These are phyloP conservation scores for Lumnitzera littorea DNA, from an alignment of 345 rosid genomes.

Conservation along the genomic window DNA sequence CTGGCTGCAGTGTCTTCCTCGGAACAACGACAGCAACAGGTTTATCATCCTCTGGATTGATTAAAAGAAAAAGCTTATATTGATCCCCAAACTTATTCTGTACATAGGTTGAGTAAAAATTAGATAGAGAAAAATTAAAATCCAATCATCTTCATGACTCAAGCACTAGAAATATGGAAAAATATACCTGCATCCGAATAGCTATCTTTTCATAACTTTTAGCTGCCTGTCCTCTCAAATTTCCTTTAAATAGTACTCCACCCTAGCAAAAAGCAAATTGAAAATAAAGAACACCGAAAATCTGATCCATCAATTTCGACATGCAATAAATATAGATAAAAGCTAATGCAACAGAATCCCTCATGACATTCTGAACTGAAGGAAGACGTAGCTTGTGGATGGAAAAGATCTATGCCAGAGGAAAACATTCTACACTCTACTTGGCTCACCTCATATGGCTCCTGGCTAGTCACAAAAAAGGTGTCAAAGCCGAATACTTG, in stretches of 20 bases:
- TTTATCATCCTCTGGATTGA: slow-evolving; percentile 91
- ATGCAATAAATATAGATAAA: neutral
- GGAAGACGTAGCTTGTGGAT: neutral
- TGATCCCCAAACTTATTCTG: slow-evolving; percentile 81
- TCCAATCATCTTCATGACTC: slow-evolving; percentile 3
- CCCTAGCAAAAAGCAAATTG: slow-evolving; percentile 39
- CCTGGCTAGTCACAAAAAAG: slow-evolving; percentile 91
- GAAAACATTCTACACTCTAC: neutral
- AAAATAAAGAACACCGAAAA: slow-evolving; percentile 1
- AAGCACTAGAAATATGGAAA: slow-evolving; percentile 3
- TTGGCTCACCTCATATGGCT: slow-evolving; percentile 83
- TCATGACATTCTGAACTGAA: neutral
- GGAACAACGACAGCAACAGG: slow-evolving; percentile 98
- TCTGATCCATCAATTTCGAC: neutral
- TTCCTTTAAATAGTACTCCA: slow-evolving; percentile 90
- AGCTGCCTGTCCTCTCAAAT: slow-evolving; percentile 77
- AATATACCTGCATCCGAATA: slow-evolving; percentile 59
- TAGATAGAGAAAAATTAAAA: slow-evolving; percentile 7
- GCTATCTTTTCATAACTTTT: slow-evolving; percentile 76
- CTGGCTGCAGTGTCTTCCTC: slow-evolving; percentile 67
- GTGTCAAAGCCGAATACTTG: slow-evolving; percentile 97
- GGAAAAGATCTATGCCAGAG: slow-evolving; percentile 2
- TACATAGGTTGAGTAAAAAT: slow-evolving; percentile 6
- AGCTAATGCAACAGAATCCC: neutral
- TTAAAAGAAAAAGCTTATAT: slow-evolving; percentile 78